Evolutionary conservation across 345 rosid genomes (phyloP).

Genomic region (Lumnitzera racemosa): DNA sequence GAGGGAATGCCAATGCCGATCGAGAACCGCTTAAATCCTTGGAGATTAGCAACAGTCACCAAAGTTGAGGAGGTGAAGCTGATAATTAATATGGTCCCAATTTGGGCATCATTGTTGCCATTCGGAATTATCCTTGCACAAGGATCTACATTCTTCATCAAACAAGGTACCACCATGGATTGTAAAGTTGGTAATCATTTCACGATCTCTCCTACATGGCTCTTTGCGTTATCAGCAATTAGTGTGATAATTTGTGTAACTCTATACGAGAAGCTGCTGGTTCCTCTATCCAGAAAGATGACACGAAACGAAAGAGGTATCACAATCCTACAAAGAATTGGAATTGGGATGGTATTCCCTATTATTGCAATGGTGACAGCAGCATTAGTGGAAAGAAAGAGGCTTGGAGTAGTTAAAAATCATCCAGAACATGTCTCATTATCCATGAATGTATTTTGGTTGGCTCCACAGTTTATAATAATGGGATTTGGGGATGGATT

Average conservation of each 20-base stretch:
- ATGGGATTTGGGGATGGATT: slow-evolving; percentile 74
- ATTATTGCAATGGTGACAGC: slow-evolving; percentile 53
- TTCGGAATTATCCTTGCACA: slow-evolving; percentile 77
- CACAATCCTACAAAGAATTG: slow-evolving; percentile 80
- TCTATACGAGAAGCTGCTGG: slow-evolving; percentile 45
- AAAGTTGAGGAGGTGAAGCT: slow-evolving; percentile 85
- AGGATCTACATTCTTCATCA: slow-evolving; percentile 80
- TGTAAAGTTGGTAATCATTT: slow-evolving; percentile 36
- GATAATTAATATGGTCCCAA: slow-evolving; percentile 76
- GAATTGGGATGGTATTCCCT: slow-evolving; percentile 78
- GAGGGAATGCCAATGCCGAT: slow-evolving; percentile 21
- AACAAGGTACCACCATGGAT: slow-evolving; percentile 53
- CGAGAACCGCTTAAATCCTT: slow-evolving; percentile 36
- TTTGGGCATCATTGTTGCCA: slow-evolving; percentile 69
- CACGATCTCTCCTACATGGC: slow-evolving; percentile 49
- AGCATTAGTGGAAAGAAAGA: slow-evolving; percentile 64
- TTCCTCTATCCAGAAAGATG: slow-evolving; percentile 33
- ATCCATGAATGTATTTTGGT: slow-evolving; percentile 76
- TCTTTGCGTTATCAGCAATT: slow-evolving; percentile 42
- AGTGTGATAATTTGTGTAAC: slow-evolving; percentile 54
- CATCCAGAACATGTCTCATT: slow-evolving; percentile 33
- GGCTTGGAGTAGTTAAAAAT: slow-evolving; percentile 26
- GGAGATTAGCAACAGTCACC: slow-evolving; percentile 80
- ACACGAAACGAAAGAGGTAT: slow-evolving; percentile 70
- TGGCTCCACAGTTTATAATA: slow-evolving; percentile 73